These are phyloP conservation scores for Silene vulgaris DNA, from an alignment of 179 eudicot genomes.

Conservation along the genomic window DNA sequence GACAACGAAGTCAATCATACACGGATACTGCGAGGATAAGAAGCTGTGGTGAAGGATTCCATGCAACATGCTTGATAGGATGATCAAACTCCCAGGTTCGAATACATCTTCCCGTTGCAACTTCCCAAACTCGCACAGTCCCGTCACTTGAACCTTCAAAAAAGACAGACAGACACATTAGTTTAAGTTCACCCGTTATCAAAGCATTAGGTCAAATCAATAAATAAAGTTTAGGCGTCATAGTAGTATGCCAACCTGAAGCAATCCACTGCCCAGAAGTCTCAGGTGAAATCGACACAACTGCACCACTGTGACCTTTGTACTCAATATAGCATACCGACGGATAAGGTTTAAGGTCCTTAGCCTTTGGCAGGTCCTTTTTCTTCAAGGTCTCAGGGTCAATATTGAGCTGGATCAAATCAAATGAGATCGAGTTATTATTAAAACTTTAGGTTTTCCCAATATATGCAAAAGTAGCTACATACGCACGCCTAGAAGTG, in stretches of 20 bases:
- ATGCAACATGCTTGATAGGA: slow-evolving; percentile 61
- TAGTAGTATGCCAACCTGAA: slow-evolving; percentile 55
- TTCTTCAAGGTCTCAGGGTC: slow-evolving; percentile 88
- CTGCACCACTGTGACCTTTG: slow-evolving; percentile 83
- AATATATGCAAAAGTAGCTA: not conserved
- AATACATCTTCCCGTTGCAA: slow-evolving; percentile 82
- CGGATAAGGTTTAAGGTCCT: slow-evolving; percentile 87
- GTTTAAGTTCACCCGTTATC: slow-evolving; percentile 8
- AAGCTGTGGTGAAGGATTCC: slow-evolving; percentile 83
- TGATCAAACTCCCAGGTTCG: slow-evolving; percentile 75
- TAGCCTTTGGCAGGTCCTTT: slow-evolving; percentile 63
- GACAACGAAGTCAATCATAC: slow-evolving; percentile 41
- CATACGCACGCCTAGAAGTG: not conserved
- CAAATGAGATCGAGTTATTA: not conserved
- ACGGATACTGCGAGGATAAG: slow-evolving; percentile 75
- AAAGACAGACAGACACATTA: not conserved
- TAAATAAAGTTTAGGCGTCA: not conserved
- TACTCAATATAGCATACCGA: slow-evolving; percentile 76
- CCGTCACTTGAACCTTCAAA: slow-evolving; percentile 79
- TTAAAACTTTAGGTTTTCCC: not conserved
- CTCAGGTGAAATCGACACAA: slow-evolving; percentile 71
- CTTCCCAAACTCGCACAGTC: slow-evolving; percentile 89
- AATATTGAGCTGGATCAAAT: slow-evolving; percentile 57
- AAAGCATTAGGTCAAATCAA: not conserved
- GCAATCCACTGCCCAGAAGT: slow-evolving; percentile 92